Conservation (phyloP, 345 rosid species). For the Hibiscus syriacus region DNA sequence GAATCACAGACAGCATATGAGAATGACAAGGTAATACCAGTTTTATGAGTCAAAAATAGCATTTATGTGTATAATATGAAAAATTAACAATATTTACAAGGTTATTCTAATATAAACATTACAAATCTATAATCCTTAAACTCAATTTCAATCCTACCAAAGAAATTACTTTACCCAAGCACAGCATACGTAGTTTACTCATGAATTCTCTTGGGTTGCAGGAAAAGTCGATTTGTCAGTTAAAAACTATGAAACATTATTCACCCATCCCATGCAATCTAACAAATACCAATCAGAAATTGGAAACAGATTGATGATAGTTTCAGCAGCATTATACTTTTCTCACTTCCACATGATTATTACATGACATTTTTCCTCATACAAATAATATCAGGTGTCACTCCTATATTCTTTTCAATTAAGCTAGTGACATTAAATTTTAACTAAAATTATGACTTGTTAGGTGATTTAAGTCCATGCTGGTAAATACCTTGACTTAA, state of each 20-base stretch:
- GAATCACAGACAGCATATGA: conserved; percentile 9
- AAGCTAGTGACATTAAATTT: neutral
- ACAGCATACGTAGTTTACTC: neutral
- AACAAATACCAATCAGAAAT: neutral
- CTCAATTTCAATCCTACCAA: neutral
- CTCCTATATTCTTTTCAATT: neutral
- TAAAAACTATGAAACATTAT: neutral
- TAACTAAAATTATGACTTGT: neutral
- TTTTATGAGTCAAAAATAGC: neutral
- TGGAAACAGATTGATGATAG: neutral
- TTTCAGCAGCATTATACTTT: neutral
- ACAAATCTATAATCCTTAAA: neutral
- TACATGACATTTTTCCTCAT: neutral
- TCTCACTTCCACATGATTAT: neutral
- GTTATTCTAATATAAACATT: neutral
- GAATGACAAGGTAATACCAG: neutral
- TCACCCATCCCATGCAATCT: neutral
- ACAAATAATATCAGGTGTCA: neutral
- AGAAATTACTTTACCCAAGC: neutral
- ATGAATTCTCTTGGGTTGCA: neutral
- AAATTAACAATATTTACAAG: neutral
- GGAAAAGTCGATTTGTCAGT: neutral
- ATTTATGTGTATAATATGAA: neutral
- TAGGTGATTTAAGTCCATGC: neutral
- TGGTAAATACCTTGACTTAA: conserved; percentile 46